These are phyloP conservation scores for Pythium rhizo-oryzae DNA, from an alignment of 352 stramenopile species.

Conservation along the genomic window DNA sequence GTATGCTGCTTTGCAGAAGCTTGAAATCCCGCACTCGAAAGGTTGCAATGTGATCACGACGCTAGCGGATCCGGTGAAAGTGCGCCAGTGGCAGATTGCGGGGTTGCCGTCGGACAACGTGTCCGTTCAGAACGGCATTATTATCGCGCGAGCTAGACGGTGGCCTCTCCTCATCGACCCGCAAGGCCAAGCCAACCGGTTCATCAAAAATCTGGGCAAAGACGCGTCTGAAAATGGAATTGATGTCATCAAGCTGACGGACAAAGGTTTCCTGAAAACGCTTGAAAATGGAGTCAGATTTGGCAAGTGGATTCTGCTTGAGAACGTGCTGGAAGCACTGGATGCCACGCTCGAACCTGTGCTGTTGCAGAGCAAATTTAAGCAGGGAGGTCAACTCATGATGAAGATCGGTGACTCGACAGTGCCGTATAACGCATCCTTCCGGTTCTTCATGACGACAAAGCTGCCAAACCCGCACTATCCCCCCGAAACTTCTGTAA, in stretches of 20 bases:
- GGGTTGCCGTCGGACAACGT: slow-evolving; percentile 90
- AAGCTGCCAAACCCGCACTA: slow-evolving; percentile 94
- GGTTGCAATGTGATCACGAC: slow-evolving; percentile 90
- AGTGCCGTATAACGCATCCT: slow-evolving; percentile 90
- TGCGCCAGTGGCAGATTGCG: slow-evolving; percentile 92
- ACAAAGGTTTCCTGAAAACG: slow-evolving; percentile 82
- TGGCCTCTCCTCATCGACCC: slow-evolving; percentile 93
- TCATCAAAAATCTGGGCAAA: slow-evolving; percentile 93
- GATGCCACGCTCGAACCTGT: slow-evolving; percentile 92
- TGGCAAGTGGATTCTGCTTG: slow-evolving; percentile 90
- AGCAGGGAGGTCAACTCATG: slow-evolving; percentile 92
- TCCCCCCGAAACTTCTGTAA: slow-evolving; percentile 91
- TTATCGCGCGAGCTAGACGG: slow-evolving; percentile 88
- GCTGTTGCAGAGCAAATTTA: slow-evolving; percentile 92
- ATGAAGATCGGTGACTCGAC: slow-evolving; percentile 93
- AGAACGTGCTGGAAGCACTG: slow-evolving; percentile 88
- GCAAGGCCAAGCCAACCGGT: slow-evolving; percentile 93
- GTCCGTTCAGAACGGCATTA: slow-evolving; percentile 93
- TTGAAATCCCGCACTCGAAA: slow-evolving; percentile 79
- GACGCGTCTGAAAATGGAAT: slow-evolving; percentile 85
- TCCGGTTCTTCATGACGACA: slow-evolving; percentile 94
- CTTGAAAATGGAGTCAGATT: slow-evolving; percentile 94
- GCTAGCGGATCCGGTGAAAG: slow-evolving; percentile 89
- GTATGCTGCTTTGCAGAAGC: slow-evolving; percentile 75
- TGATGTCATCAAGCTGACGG: slow-evolving; percentile 83